Conservation (phyloP, 345 rosid genomes). For the Arabidopsis thaliana region TAIR10.1 NC_003071.7:8251501-8252000, state of each 20-base stretch:
- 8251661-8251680: background rate
- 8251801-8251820: background rate
- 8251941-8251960: background rate
- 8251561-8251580: background rate
- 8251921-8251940: too few relatives aligned
- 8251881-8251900: background rate
- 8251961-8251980: background rate
- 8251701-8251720: background rate
- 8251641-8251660: background rate
- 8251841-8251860: background rate
- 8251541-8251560: background rate
- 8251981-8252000: background rate
- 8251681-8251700: slow-evolving; percentile 16
- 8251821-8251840: background rate
- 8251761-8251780: background rate
- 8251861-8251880: background rate
- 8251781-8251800: slow-evolving; percentile 17
- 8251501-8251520: too few relatives aligned
- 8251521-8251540: background rate
- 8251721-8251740: slow-evolving; percentile 4
- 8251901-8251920: background rate
- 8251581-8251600: background rate
- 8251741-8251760: background rate
- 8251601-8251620: background rate
- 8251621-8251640: too few relatives aligned